phyloP scores from a whole-genome alignment of 192 early-diverging fungal genomes.

The Dissophora globulifera region DNA sequence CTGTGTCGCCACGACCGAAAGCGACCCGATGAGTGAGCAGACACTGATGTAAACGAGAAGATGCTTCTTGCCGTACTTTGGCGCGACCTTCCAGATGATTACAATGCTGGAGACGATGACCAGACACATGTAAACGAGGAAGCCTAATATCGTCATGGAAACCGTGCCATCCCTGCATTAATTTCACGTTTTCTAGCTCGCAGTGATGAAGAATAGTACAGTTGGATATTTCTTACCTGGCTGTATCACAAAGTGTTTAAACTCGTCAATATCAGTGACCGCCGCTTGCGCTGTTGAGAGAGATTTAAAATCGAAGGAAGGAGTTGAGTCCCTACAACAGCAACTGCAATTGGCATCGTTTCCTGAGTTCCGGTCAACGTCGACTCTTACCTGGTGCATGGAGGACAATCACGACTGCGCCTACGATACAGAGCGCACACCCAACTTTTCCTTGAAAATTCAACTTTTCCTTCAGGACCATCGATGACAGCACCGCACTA shows the following conservation, averaged over 20 bases:
- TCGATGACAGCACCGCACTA: slow-evolving; percentile 69
- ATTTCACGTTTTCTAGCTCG: background rate
- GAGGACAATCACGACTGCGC: slow-evolving; percentile 62
- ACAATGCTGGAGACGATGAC: slow-evolving; percentile 49
- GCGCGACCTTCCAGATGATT: slow-evolving; percentile 66
- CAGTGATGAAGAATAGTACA: background rate
- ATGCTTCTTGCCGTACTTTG: slow-evolving; percentile 67
- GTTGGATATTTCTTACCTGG: slow-evolving; percentile 60
- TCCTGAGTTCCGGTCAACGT: too few relatives aligned
- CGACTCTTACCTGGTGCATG: slow-evolving; percentile 62
- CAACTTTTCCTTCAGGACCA: slow-evolving; percentile 74
- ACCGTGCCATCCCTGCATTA: too few relatives aligned
- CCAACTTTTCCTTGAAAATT: slow-evolving; percentile 72
- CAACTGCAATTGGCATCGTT: too few relatives aligned
- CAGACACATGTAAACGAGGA: slow-evolving; percentile 61
- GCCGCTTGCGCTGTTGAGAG: slow-evolving; percentile 72
- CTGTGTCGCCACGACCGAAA: slow-evolving; percentile 74
- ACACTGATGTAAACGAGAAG: slow-evolving; percentile 59
- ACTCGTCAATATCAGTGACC: slow-evolving; percentile 81
- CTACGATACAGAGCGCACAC: slow-evolving; percentile 72
- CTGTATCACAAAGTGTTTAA: slow-evolving; percentile 69
- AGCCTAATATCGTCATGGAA: too few relatives aligned
- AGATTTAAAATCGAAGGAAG: too few relatives aligned
- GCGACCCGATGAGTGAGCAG: slow-evolving; percentile 71
- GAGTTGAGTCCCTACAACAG: too few relatives aligned